phyloP scores from a whole-genome alignment of 164 flowering plant species.

The Protea cynaroides region DNA sequence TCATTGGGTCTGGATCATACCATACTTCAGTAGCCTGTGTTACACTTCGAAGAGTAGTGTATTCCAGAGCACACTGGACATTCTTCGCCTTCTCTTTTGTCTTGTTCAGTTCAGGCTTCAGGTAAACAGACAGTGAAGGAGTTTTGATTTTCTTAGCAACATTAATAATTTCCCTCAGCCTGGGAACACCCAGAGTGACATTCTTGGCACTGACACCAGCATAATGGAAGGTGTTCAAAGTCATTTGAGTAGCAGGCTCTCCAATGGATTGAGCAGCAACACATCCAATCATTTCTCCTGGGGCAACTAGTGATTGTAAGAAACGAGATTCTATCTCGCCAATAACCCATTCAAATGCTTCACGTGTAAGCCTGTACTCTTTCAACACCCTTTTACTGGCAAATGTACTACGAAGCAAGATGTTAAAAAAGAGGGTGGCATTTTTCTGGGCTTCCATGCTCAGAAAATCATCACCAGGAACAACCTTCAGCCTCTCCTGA shows the following conservation, averaged over 20 bases:
- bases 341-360: slow-evolving; percentile 98
- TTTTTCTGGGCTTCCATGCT: slow-evolving; percentile 97
- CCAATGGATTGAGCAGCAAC: slow-evolving; percentile 99
- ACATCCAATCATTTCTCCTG: slow-evolving; percentile 99
- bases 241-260: slow-evolving; percentile 99
- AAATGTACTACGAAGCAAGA: slow-evolving; percentile 88
- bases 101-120: slow-evolving; percentile 71
- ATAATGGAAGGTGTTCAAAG: slow-evolving; percentile 94
- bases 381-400: slow-evolving; percentile 91
- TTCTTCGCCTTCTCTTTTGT: slow-evolving; percentile 91
- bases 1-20: slow-evolving; percentile 99
- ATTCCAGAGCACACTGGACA: slow-evolving; percentile 95
- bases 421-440: slow-evolving; percentile 90
- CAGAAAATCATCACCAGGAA: slow-evolving; percentile 85
- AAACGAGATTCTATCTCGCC: slow-evolving; percentile 98
- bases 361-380: slow-evolving; percentile 86
- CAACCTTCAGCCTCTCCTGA: slow-evolving; percentile 92
- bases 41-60: slow-evolving; percentile 92
- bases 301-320: slow-evolving; percentile 89
- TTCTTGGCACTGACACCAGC: slow-evolving; percentile 99
- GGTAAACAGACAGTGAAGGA: slow-evolving; percentile 88
- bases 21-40: slow-evolving; percentile 99
- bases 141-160: slow-evolving; percentile 98
- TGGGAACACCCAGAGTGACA: slow-evolving; percentile 97
- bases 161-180: slow-evolving; percentile 94